Evolutionary conservation across 139 green algal species (phyloP).

Genomic region (Nannochloris sp.): DNA sequence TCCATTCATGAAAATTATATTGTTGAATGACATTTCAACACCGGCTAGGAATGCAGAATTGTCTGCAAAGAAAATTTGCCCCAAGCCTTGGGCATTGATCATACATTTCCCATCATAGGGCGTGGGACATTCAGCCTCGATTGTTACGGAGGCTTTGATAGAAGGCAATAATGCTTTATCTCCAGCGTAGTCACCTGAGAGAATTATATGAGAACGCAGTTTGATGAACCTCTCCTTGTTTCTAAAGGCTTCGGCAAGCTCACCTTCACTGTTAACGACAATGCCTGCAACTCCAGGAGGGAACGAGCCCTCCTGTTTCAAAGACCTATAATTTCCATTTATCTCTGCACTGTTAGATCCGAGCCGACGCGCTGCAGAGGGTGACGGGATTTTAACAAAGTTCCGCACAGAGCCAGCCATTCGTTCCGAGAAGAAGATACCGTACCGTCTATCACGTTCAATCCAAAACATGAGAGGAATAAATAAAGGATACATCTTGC

Average conservation of each 20-base stretch:
- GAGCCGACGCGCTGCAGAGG: too few species aligned
- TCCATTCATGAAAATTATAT: slow-evolving; percentile 22
- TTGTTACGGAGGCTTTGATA: slow-evolving; percentile 16
- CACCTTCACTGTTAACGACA: slow-evolving; percentile 13
- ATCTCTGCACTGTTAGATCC: too few species aligned
- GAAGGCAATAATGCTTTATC: slow-evolving; percentile 22
- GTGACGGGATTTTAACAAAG: too few species aligned
- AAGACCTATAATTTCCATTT: neutral
- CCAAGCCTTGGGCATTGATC: slow-evolving; percentile 11
- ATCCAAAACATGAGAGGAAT: too few species aligned
- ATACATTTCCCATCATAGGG: slow-evolving; percentile 24
- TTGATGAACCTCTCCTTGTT: slow-evolving; percentile 20
- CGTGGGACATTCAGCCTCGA: slow-evolving; percentile 19
- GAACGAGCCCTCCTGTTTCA: slow-evolving; percentile 1
- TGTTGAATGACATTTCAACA: slow-evolving; percentile 19
- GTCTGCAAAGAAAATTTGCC: slow-evolving; percentile 22
- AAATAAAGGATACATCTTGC: too few species aligned
- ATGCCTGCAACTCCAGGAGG: neutral
- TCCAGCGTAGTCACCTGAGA: slow-evolving; percentile 6
- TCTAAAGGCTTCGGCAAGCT: slow-evolving; percentile 13
- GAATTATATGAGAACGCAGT: slow-evolving; percentile 14
- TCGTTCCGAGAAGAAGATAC: too few species aligned
- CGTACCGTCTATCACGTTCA: too few species aligned
- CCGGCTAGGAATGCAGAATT: slow-evolving; percentile 18
- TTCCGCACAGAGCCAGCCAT: too few species aligned